phyloP scores from a whole-genome alignment of 306 rosid genomes.

The Vicia villosa region DNA sequence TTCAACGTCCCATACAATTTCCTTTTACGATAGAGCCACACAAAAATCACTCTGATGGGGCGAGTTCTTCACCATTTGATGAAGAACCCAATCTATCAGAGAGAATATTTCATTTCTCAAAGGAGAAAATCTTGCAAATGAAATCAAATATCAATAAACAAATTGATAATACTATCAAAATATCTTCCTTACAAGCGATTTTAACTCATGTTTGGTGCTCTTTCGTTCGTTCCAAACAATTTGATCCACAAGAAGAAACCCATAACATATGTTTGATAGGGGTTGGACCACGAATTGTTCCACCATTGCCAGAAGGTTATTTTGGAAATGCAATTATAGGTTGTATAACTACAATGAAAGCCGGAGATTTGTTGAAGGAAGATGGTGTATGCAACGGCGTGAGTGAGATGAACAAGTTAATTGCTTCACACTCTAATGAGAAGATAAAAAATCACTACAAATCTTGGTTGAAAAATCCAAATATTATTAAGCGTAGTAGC shows the following conservation, averaged over 20 bases:
- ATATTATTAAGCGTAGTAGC: not conserved
- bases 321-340: not conserved
- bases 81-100: too few species aligned
- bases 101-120: constrained; percentile 37
- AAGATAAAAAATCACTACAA: not conserved
- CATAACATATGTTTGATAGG: constrained; percentile 27
- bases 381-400: constrained; percentile 39
- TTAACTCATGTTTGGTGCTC: constrained; percentile 44
- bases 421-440: constrained; percentile 27
- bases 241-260: constrained; percentile 23
- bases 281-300: constrained; percentile 22
- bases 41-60: too few species aligned
- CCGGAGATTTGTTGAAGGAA: not conserved
- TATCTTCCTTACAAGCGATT: constrained; percentile 48
- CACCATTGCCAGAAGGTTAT: not conserved
- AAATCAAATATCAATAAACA: constrained; percentile 3
- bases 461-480: not conserved
- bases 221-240: constrained; percentile 19
- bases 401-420: constrained; percentile 32
- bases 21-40: too few species aligned
- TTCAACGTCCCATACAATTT: too few species aligned
- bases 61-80: too few species aligned
- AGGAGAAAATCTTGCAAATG: constrained; percentile 32
- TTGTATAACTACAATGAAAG: not conserved
- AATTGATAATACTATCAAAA: not conserved